Evolutionary conservation across 768 basidiomycete species (phyloP), one percentile per base, ranked within the genome.

Genomic region (Boletus eberwhitei): DNA sequence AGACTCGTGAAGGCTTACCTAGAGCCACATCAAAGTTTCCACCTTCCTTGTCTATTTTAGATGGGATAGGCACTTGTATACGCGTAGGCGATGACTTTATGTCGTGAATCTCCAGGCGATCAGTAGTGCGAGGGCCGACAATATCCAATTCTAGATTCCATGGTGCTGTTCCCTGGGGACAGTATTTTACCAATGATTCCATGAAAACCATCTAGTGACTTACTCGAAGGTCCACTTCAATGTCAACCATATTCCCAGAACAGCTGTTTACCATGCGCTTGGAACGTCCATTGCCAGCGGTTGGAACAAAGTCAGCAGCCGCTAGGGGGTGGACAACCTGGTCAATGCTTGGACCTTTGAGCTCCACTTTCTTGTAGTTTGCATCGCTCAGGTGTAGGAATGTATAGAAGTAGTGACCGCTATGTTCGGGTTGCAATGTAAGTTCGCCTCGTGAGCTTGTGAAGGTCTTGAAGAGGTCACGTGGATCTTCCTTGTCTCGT

Each of bases 251-350:
- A 60, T 81, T 81, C 1, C 92, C 93, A 21, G 86, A 86, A 66
- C 95, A 98, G 53, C 84, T 93, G 67, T 77, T 89, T 55, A 89
- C 78, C 38, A 72, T 77, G 57, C 76, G 77, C 67, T 77, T 85
- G 38, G 77, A 78, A 48, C 78, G 73, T 38, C 73, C 74, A 26
- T 74, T 71, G 19, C 70, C 64, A 51, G 53, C 62, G 9, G 69
- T 64, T 29, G 74, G 64, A n/a, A 77, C 75, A 60, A 94, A 91
- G 55, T 87, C 83, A 2, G 87, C 92, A 36, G 82, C 79, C 0
- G 94, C 93, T 38, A 91, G 76, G 1, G 95, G 93, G 69, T 97
- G 94, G 35, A 98, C 90, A 36, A 90, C 78, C 71, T 96, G 91
- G 52, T 90, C 85, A 60, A 95, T 91, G 54, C 82, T 84, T 39